Evolutionary conservation across 2,329 filamentous ascomycete genomes (phyloP).

Genomic region (Cephalotrichum gorgonifer): DNA sequence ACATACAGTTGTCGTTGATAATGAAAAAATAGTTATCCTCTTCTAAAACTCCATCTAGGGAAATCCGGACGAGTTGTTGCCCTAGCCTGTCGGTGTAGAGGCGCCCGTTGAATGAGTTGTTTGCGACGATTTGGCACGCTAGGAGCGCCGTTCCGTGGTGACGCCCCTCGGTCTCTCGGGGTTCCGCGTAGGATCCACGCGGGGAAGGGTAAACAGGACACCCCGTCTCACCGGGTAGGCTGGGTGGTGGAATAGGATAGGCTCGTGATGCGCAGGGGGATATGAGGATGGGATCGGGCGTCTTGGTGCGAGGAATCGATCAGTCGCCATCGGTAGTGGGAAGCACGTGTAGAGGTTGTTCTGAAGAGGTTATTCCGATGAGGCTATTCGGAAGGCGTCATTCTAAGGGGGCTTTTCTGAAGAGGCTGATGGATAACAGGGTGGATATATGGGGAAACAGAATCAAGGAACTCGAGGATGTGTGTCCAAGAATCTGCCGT

Average conservation of each 20-base stretch:
- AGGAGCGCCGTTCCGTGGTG: background rate
- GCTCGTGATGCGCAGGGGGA: too few relatives aligned
- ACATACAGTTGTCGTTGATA: background rate
- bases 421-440: too few relatives aligned
- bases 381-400: too few relatives aligned
- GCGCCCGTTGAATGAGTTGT: background rate
- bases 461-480: too few relatives aligned
- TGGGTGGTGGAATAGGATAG: background rate
- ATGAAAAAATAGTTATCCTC: background rate
- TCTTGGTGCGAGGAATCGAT: too few relatives aligned
- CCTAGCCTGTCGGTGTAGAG: background rate
- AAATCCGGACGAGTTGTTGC: background rate
- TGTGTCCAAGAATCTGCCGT: too few relatives aligned
- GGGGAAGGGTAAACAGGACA: background rate
- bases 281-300: too few relatives aligned
- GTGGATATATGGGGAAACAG: too few relatives aligned
- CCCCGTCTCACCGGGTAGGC: background rate
- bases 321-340: too few relatives aligned
- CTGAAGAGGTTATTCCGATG: too few relatives aligned
- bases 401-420: too few relatives aligned
- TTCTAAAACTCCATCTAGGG: background rate
- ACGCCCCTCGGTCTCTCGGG: background rate
- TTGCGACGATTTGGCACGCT: background rate
- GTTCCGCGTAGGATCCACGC: background rate
- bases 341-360: too few relatives aligned